Conservation (phyloP, 495 filamentous ascomycete species). For the Aspergillus cristatus region DNA sequence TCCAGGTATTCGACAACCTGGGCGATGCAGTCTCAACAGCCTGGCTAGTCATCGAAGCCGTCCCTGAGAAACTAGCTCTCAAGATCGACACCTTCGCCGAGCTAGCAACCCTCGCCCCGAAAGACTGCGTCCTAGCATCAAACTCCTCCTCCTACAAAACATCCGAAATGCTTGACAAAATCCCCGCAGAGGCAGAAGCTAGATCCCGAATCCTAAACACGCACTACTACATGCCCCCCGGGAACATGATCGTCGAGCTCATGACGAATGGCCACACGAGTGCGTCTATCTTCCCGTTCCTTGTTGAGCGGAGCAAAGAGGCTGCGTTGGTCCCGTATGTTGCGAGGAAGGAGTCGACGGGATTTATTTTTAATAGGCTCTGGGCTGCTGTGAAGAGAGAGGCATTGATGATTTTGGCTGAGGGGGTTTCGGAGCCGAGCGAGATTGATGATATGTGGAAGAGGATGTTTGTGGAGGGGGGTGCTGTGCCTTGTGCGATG, state of each 20-base stretch:
- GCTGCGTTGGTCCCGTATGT: conserved; percentile 34
- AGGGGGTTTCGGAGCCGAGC: conserved; percentile 30
- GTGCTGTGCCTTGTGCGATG: conserved; percentile 15
- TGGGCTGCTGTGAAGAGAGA: conserved; percentile 46
- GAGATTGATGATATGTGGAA: conserved; percentile 34
- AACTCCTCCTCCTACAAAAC: conserved; percentile 43
- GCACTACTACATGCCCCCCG: conserved; percentile 42
- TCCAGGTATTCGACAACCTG: conserved; percentile 23
- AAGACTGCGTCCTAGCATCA: conserved; percentile 42
- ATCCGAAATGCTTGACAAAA: conserved; percentile 33
- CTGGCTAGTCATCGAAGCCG: conserved; percentile 44
- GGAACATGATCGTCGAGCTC: conserved; percentile 34
- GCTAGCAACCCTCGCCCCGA: conserved; percentile 30
- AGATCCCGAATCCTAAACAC: conserved; percentile 30
- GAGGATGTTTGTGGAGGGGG: conserved; percentile 27
- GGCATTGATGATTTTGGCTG: conserved; percentile 31
- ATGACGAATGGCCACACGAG: conserved; percentile 41
- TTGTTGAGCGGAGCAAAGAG: conserved; percentile 25
- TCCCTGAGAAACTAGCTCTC: conserved; percentile 43
- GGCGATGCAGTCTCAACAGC: conserved; percentile 30
- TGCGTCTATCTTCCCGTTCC: conserved; percentile 29
- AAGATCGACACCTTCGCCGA: conserved; percentile 42
- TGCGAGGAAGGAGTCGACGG: conserved; percentile 35
- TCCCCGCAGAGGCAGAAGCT: conserved; percentile 16
- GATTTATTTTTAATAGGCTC: conserved; percentile 44